A percentile compares a stretch with the other conserved stretches of the same genome.
phyloP scores from a whole-genome alignment of 2,329 filamentous ascomycete genomes.

The Gliomastix tumulicola region DNA sequence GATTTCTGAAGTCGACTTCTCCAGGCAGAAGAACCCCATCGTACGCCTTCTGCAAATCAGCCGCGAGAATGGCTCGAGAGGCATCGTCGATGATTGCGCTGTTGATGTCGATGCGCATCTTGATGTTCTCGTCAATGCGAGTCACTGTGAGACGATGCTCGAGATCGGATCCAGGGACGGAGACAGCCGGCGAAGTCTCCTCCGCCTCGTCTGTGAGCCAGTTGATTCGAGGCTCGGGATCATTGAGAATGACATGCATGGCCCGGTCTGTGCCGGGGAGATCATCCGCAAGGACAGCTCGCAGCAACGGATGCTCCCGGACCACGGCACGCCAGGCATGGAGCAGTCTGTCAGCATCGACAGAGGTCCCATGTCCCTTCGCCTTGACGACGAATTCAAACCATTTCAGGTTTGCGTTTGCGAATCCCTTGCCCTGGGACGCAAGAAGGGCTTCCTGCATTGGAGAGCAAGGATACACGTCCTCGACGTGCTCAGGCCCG shows the following conservation, averaged over 20 bases:
- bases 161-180: background rate
- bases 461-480: background rate
- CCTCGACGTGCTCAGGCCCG: background rate
- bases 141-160: background rate
- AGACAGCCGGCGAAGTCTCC: background rate
- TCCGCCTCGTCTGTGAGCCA: background rate
- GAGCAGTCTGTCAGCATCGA: background rate
- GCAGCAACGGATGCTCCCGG: conserved; percentile 7
- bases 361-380: no score
- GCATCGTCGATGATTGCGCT: background rate
- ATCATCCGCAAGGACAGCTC: conserved; percentile 6
- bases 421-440: no score
- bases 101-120: conserved; percentile 5
- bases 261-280: conserved; percentile 4
- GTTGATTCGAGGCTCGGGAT: conserved; percentile 1
- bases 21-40: background rate
- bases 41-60: background rate
- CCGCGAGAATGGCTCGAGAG: background rate
- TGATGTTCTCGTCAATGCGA: conserved; percentile 2
- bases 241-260: conserved; percentile 5
- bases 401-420: no score
- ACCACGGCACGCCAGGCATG: conserved; percentile 6
- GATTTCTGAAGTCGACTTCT: no score
- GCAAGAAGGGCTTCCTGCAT: conserved; percentile 5
- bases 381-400: no score